Conservation (phyloP, 2,329 filamentous ascomycete genomes). For the Neophaeococcomyces aloes region DNA sequence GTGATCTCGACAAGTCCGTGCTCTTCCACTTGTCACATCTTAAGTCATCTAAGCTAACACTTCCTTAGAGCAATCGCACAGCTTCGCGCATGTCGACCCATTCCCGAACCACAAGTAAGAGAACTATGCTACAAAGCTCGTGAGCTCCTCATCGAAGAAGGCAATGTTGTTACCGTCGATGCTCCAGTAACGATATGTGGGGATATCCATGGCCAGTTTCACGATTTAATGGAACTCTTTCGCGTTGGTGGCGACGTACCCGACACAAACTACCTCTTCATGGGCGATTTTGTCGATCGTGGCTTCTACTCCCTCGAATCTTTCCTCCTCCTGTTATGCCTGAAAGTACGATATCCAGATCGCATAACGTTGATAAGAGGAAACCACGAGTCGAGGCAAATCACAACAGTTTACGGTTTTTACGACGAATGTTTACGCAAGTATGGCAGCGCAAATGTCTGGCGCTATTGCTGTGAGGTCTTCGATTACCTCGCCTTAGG, state of each 20-base stretch:
- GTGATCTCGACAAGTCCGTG: constrained; percentile 79
- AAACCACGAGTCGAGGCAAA: constrained; percentile 69
- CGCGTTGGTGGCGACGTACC: constrained; percentile 86
- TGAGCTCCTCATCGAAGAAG: constrained; percentile 92
- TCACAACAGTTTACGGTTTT: constrained; percentile 95
- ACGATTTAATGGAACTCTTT: constrained; percentile 94
- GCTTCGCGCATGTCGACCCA: constrained; percentile 87
- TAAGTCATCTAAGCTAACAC: neutral
- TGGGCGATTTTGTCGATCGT: constrained; percentile 97
- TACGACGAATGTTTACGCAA: constrained; percentile 95
- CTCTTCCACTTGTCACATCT: neutral
- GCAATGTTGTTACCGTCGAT: constrained; percentile 90
- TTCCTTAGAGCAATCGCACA: constrained; percentile 80
- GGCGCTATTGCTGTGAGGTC: constrained; percentile 93
- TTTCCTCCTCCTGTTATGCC: constrained; percentile 84
- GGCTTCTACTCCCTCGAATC: constrained; percentile 97
- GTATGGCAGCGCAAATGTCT: constrained; percentile 93
- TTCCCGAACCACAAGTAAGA: constrained; percentile 88
- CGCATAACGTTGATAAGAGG: constrained; percentile 92
- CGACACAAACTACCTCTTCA: constrained; percentile 94
- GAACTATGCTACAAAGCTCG: constrained; percentile 96
- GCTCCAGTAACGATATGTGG: constrained; percentile 96
- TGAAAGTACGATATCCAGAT: constrained; percentile 95
- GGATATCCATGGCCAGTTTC: constrained; percentile 94
- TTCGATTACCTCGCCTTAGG: constrained; percentile 94